These are phyloP conservation scores for Verbascum thapsus DNA, from an alignment of 257 asterid genomes.

Conservation along the genomic window DNA sequence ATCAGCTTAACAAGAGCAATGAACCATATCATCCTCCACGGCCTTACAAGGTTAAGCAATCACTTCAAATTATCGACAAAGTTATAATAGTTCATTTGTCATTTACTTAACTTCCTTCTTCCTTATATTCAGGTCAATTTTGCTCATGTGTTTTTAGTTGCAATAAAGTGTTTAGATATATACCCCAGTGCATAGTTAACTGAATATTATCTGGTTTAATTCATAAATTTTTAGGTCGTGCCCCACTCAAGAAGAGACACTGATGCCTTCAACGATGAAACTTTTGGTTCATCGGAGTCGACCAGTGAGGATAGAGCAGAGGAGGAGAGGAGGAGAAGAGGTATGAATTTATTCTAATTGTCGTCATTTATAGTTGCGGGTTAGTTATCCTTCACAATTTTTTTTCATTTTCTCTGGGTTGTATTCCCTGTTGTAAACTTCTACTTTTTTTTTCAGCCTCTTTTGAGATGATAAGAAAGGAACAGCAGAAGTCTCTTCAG, in stretches of 20 bases:
- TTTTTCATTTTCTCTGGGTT: conserved; percentile 21
- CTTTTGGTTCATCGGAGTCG: conserved; percentile 80
- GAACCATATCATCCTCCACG: conserved; percentile 99
- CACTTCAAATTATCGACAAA: conserved; percentile 1
- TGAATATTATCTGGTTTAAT: conserved; percentile 26
- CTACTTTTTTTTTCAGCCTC: conserved; percentile 54
- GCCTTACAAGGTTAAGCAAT: conserved; percentile 76
- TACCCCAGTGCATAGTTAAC: background rate
- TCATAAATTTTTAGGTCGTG: conserved; percentile 54
- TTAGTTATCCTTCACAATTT: conserved; percentile 8
- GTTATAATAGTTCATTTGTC: conserved; percentile 14
- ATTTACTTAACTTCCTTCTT: conserved; percentile 8
- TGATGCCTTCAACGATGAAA: conserved; percentile 76
- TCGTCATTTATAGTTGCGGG: conserved; percentile 18
- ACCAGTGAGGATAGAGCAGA: conserved; percentile 81
- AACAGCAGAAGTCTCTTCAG: conserved; percentile 79
- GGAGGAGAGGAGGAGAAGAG: conserved; percentile 93
- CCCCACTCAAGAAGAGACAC: conserved; percentile 75
- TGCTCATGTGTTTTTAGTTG: background rate
- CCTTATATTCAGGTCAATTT: background rate
- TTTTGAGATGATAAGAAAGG: conserved; percentile 94
- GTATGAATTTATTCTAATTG: conserved; percentile 41
- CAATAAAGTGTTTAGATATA: conserved; percentile 8
- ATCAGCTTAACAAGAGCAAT: conserved; percentile 69
- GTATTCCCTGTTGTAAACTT: conserved; percentile 15